phyloP scores from a whole-genome alignment of 352 stramenopile genomes.

The Pythium brassicae region DNA sequence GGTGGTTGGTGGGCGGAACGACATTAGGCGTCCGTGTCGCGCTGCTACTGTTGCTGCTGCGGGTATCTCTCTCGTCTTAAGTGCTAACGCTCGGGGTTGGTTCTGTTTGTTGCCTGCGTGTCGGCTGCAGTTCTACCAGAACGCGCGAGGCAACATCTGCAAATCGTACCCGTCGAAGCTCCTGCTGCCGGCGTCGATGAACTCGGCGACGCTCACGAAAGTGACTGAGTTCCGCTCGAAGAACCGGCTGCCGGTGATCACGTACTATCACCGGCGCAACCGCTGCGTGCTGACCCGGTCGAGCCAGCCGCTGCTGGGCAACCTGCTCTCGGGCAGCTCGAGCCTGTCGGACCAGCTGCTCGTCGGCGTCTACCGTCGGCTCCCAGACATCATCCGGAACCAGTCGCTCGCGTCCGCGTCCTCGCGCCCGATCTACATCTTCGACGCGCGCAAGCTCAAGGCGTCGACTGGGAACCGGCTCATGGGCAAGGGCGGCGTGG shows the following conservation, averaged over 20 bases:
- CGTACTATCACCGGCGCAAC: constrained; percentile 77
- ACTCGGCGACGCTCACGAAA: constrained; percentile 53
- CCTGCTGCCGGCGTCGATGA: constrained; percentile 70
- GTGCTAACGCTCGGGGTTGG: background rate
- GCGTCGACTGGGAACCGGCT: constrained; percentile 87
- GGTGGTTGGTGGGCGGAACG: background rate
- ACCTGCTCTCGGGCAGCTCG: constrained; percentile 60
- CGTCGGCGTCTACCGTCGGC: constrained; percentile 61
- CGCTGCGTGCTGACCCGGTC: constrained; percentile 79
- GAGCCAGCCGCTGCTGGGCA: constrained; percentile 76
- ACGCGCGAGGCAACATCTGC: constrained; percentile 75
- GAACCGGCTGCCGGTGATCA: constrained; percentile 83
- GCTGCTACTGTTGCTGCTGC: too few relatives aligned
- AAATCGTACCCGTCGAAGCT: constrained; percentile 80
- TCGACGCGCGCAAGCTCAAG: constrained; percentile 87
- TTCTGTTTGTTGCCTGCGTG: background rate
- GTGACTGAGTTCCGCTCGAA: constrained; percentile 83
- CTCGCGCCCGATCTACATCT: constrained; percentile 83
- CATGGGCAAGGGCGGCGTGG: constrained; percentile 90
- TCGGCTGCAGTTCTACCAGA: constrained; percentile 62
- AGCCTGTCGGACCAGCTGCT: constrained; percentile 77
- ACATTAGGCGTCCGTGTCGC: background rate
- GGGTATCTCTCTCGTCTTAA: background rate
- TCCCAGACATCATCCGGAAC: constrained; percentile 81
- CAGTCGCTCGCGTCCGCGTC: constrained; percentile 59